Conservation (phyloP, 441 rosid genomes). For the Gossypium trilobum region DNA sequence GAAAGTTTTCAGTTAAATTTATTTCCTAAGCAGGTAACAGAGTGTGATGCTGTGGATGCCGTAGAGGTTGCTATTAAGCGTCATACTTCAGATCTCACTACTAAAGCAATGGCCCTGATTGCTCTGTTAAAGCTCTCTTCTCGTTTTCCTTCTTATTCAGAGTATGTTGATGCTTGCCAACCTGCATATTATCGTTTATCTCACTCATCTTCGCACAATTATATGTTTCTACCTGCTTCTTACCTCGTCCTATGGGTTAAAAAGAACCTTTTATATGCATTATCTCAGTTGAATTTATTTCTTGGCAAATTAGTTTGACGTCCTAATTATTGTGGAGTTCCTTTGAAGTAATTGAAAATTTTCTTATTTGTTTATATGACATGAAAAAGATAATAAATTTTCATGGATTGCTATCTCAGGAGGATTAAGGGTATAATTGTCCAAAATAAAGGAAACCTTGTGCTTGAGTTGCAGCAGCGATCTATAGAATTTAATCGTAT, state of each 20-base stretch:
- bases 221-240: neutral
- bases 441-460: constrained; percentile 77
- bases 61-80: constrained; percentile 59
- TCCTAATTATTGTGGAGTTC: neutral
- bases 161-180: constrained; percentile 41
- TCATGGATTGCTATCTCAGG: constrained; percentile 32
- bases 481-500: constrained; percentile 87
- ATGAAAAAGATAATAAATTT: constrained; percentile 1
- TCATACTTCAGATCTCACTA: constrained; percentile 63
- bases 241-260: neutral
- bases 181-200: constrained; percentile 15
- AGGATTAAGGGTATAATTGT: constrained; percentile 59
- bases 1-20: constrained; percentile 18
- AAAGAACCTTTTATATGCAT: neutral
- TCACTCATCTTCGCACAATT: neutral
- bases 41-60: constrained; percentile 81
- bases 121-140: constrained; percentile 89
- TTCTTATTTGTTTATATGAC: constrained; percentile 12
- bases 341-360: neutral
- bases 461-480: constrained; percentile 98
- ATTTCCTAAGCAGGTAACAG: constrained; percentile 66
- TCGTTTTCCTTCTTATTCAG: constrained; percentile 79
- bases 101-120: constrained; percentile 82
- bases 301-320: neutral
- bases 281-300: neutral